A percentile compares a stretch with the other conserved stretches of the same genome.
Evolutionary conservation across 495 filamentous ascomycete species (phyloP).

Genomic region (Beverwykella pulmonaria): DNA sequence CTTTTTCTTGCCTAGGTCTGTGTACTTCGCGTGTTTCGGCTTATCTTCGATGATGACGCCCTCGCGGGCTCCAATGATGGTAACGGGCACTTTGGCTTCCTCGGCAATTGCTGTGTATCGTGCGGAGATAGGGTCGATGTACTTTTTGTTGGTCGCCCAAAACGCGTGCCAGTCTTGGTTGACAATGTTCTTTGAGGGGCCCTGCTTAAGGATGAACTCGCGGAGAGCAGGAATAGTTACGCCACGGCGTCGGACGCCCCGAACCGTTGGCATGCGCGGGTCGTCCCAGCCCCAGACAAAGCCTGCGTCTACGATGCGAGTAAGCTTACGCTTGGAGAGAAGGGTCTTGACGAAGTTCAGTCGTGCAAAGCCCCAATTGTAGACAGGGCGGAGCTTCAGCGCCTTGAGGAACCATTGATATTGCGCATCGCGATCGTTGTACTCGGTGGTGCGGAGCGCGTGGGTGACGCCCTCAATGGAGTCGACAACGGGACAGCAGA

Average conservation of each 20-base stretch:
- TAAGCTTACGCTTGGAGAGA: conserved; percentile 92
- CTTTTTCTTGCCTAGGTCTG: conserved; percentile 79
- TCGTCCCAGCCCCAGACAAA: conserved; percentile 93
- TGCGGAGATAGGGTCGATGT: conserved; percentile 84
- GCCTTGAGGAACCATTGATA: conserved; percentile 95
- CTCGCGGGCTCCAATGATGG: conserved; percentile 67
- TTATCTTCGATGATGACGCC: conserved; percentile 70
- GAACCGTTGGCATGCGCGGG: conserved; percentile 90
- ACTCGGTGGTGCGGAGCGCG: conserved; percentile 93
- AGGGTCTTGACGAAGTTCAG: conserved; percentile 94
- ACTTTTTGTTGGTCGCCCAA: conserved; percentile 95
- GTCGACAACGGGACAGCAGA: conserved; percentile 90
- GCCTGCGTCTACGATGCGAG: conserved; percentile 85
- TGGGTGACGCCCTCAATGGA: conserved; percentile 91
- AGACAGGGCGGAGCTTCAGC: conserved; percentile 79
- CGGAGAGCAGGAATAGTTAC: conserved; percentile 88
- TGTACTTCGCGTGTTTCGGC: conserved; percentile 85
- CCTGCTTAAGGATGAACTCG: conserved; percentile 92
- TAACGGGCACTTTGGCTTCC: conserved; percentile 67
- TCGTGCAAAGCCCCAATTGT: conserved; percentile 97
- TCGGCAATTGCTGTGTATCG: conserved; percentile 80
- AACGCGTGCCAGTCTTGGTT: conserved; percentile 89
- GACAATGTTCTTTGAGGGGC: conserved; percentile 83
- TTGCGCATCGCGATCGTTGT: conserved; percentile 94
- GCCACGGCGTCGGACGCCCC: conserved; percentile 83